phyloP scores from a whole-genome alignment of 1,284 basidiomycete species.

The Cystobasidiaceae sp. region DNA sequence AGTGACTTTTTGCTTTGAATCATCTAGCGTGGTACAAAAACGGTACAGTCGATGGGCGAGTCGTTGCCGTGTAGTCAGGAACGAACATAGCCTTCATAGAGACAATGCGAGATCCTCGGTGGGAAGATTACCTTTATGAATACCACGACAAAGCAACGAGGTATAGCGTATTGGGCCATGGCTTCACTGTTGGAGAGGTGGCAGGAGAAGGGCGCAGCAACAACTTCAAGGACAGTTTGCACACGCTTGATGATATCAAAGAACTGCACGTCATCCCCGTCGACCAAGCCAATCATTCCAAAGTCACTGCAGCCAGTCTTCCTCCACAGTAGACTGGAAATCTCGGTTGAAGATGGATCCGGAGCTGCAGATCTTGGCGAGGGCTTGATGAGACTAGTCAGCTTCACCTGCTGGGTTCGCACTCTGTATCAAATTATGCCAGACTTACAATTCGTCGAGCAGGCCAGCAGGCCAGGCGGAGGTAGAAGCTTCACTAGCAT shows the following conservation, averaged over 20 bases:
- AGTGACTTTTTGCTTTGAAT: neutral
- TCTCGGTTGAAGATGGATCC: no score
- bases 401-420: no score
- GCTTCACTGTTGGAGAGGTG: constrained; percentile 22
- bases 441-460: no score
- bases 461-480: no score
- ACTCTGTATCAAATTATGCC: no score
- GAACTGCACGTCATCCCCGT: constrained; percentile 1
- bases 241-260: constrained; percentile 22
- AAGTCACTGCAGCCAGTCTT: constrained; percentile 12
- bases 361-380: no score
- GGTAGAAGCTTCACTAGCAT: no score
- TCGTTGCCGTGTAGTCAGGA: constrained; percentile 17
- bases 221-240: constrained; percentile 16
- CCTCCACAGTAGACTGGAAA: constrained; percentile 5
- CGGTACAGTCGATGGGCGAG: constrained; percentile 14
- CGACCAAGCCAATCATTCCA: constrained; percentile 14
- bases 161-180: constrained; percentile 17
- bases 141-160: constrained; percentile 23
- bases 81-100: constrained; percentile 23
- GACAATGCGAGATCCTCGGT: constrained; percentile 12
- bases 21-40: constrained; percentile 27
- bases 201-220: constrained; percentile 14
- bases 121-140: constrained; percentile 25
- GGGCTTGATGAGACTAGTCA: no score